Evolutionary conservation across 805 yeast genomes (phyloP).

Genomic region (Cyberlindnera subsufficiens): DNA sequence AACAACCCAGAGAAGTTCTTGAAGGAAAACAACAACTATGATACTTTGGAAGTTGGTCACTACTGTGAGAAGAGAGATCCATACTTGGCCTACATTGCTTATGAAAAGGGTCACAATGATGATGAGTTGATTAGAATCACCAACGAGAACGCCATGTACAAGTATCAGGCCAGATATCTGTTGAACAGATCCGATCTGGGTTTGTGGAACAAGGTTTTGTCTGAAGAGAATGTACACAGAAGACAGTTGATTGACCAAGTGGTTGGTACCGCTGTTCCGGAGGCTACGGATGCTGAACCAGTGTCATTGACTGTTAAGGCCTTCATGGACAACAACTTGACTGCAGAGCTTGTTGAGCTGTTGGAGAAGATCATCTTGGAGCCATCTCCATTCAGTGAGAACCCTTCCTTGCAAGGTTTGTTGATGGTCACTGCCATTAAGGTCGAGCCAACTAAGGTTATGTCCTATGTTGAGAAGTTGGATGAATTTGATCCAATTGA

Average conservation of each 20-base stretch:
- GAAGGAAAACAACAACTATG: constrained; percentile 84
- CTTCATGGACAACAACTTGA: constrained; percentile 91
- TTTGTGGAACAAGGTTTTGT: constrained; percentile 77
- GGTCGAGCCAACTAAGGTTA: constrained; percentile 85
- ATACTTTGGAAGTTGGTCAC: constrained; percentile 92
- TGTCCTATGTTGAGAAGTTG: constrained; percentile 77
- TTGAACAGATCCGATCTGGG: constrained; percentile 79
- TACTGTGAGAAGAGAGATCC: constrained; percentile 99
- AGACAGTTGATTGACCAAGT: constrained; percentile 91
- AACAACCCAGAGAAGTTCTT: constrained; percentile 96
- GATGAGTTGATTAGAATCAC: constrained; percentile 86
- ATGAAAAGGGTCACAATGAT: constrained; percentile 92
- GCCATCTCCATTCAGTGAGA: constrained; percentile 95
- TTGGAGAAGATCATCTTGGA: constrained; percentile 94
- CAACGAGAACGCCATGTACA: constrained; percentile 96
- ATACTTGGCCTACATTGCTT: constrained; percentile 93
- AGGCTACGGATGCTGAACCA: constrained; percentile 87
- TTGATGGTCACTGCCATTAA: constrained; percentile 91
- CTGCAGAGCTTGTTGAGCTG: constrained; percentile 87
- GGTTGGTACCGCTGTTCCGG: constrained; percentile 94
- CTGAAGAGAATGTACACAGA: constrained; percentile 75
- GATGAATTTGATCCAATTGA: constrained; percentile 91
- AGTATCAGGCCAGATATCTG: constrained; percentile 96
- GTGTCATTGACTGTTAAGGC: constrained; percentile 91
- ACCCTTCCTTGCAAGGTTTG: constrained; percentile 90